Conservation (phyloP, 768 basidiomycete species). For the Psilocybe cubensis region DNA sequence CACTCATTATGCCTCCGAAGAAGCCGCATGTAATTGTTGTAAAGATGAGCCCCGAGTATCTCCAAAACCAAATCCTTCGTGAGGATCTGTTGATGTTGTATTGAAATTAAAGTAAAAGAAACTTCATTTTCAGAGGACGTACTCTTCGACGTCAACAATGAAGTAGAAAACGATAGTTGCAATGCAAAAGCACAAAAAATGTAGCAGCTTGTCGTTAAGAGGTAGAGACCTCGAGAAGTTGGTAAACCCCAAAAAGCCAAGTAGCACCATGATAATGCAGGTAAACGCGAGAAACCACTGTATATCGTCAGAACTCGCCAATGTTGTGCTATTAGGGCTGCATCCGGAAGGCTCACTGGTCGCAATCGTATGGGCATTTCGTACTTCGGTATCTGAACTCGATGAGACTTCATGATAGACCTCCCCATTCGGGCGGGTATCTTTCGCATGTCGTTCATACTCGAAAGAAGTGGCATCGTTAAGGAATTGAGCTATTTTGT, state of each 20-base stretch:
- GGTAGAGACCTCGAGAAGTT: conserved; percentile 66
- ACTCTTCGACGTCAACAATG: conserved; percentile 90
- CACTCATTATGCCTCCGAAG: conserved; percentile 80
- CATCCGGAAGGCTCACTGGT: conserved; percentile 51
- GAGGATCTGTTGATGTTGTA: too few species aligned
- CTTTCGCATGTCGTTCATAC: conserved; percentile 30
- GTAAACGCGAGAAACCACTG: conserved; percentile 88
- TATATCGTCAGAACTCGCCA: background rate
- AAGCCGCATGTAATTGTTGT: conserved; percentile 75
- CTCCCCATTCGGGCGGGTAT: conserved; percentile 49
- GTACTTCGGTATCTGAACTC: conserved; percentile 63
- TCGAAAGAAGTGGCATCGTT: background rate
- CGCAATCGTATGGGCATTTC: conserved; percentile 74
- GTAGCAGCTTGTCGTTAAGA: conserved; percentile 79
- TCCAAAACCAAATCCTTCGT: conserved; percentile 87
- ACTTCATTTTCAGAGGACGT: conserved; percentile 28
- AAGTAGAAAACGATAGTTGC: conserved; percentile 87
- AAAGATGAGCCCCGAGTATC: conserved; percentile 69
- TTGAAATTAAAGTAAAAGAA: background rate
- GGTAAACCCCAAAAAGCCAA: conserved; percentile 81
- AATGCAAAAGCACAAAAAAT: conserved; percentile 75
- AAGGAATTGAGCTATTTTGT: background rate
- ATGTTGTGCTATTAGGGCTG: too few species aligned
- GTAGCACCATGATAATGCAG: conserved; percentile 62
- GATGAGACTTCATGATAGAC: conserved; percentile 74